Evolutionary conservation across 2,329 filamentous ascomycete species (phyloP).

Genomic region (Aspergillus unguis): DNA sequence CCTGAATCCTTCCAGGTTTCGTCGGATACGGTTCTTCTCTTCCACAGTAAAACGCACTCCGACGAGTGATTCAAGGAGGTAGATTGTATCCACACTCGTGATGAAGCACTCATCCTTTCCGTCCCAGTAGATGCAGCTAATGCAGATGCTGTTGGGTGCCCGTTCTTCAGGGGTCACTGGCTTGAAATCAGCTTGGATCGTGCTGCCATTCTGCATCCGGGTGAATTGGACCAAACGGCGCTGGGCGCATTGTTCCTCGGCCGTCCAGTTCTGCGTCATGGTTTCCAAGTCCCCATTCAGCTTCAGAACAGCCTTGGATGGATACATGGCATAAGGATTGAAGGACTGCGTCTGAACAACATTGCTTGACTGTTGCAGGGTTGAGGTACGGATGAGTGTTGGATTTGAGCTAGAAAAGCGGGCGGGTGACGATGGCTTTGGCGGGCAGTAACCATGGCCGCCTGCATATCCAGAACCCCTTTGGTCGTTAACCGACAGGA

Average conservation of each 20-base stretch:
- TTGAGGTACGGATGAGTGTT: constrained; percentile 65
- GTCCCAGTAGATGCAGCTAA: constrained; percentile 97
- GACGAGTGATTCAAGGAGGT: constrained; percentile 86
- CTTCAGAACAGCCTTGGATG: constrained; percentile 79
- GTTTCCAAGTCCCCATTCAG: constrained; percentile 78
- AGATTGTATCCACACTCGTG: constrained; percentile 95
- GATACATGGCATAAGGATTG: constrained; percentile 77
- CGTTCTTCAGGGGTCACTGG: constrained; percentile 76
- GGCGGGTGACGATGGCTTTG: constrained; percentile 46
- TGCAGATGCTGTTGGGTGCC: constrained; percentile 79
- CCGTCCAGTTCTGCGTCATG: constrained; percentile 80
- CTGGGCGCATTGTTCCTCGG: constrained; percentile 74
- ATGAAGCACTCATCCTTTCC: constrained; percentile 89
- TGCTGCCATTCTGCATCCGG: constrained; percentile 75
- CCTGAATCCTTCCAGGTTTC: constrained; percentile 91
- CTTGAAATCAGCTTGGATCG: constrained; percentile 75
- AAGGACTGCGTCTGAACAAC: constrained; percentile 54
- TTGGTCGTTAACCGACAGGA: constrained; percentile 44
- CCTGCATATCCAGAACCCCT: constrained; percentile 45
- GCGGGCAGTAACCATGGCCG: constrained; percentile 33
- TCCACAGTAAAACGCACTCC: constrained; percentile 86
- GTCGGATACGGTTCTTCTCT: constrained; percentile 95
- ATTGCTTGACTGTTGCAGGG: constrained; percentile 55
- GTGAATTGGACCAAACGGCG: constrained; percentile 86
- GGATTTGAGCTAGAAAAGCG: constrained; percentile 47